These are phyloP conservation scores for Penicillium lividum DNA, from an alignment of 495 filamentous ascomycete genomes.

Conservation along the genomic window DNA sequence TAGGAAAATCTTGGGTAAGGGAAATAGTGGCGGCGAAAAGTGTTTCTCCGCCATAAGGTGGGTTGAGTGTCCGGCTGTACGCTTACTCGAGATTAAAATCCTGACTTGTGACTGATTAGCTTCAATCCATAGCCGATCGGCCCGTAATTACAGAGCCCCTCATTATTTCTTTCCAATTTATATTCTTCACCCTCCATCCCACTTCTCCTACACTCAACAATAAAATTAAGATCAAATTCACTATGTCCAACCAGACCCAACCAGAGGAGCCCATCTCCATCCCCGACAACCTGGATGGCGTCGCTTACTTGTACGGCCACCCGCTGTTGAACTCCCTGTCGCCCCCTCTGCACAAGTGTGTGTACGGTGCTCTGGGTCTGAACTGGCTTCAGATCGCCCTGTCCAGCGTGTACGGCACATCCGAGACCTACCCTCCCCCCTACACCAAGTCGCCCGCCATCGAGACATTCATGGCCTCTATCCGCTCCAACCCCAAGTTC, in stretches of 20 bases:
- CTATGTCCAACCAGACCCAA: slow-evolving; percentile 22
- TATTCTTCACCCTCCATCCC: neutral
- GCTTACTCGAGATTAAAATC: slow-evolving; percentile 11
- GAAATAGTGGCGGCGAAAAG: slow-evolving; percentile 17
- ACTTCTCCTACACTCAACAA: slow-evolving; percentile 1
- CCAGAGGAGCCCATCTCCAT: slow-evolving; percentile 41
- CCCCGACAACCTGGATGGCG: slow-evolving; percentile 38
- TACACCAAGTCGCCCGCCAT: slow-evolving; percentile 47
- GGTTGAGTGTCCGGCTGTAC: slow-evolving; percentile 14
- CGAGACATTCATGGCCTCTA: slow-evolving; percentile 49
- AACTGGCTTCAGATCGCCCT: slow-evolving; percentile 62
- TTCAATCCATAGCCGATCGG: slow-evolving; percentile 7
- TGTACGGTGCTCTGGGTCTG: slow-evolving; percentile 59
- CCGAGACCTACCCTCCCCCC: slow-evolving; percentile 37
- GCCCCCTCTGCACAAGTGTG: slow-evolving; percentile 65
- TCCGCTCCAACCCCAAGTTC: slow-evolving; percentile 51
- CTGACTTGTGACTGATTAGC: slow-evolving; percentile 4
- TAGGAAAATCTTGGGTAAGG: no score
- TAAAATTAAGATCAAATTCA: slow-evolving; percentile 6
- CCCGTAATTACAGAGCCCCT: slow-evolving; percentile 11
- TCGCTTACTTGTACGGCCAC: slow-evolving; percentile 52
- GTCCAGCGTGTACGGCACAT: slow-evolving; percentile 39
- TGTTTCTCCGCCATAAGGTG: slow-evolving; percentile 29
- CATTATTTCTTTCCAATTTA: neutral
- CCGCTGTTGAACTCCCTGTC: slow-evolving; percentile 69